Evolutionary conservation across 1,284 basidiomycete species (phyloP).

Genomic region (Baeospora myosura): DNA sequence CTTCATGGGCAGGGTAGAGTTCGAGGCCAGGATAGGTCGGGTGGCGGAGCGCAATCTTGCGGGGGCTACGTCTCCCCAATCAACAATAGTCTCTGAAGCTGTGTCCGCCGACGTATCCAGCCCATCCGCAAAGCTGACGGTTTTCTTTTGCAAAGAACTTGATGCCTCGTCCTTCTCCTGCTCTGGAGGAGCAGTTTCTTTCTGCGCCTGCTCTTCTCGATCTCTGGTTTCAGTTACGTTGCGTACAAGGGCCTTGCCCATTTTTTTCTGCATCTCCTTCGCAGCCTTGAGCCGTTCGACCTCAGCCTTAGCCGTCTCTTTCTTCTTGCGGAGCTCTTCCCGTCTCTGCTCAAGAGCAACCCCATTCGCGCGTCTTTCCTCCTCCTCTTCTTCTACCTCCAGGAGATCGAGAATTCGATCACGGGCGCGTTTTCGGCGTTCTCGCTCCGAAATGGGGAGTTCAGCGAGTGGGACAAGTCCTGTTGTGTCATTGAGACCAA

Average conservation of each 20-base stretch:
- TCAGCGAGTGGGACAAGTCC: slow-evolving; percentile 39
- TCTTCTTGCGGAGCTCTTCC: slow-evolving; percentile 42
- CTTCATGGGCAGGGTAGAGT: slow-evolving; percentile 48
- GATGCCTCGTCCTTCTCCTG: slow-evolving; percentile 20
- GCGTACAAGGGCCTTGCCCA: slow-evolving; percentile 61
- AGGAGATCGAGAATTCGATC: slow-evolving; percentile 60
- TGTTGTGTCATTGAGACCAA: slow-evolving; percentile 31
- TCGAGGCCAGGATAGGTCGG: slow-evolving; percentile 29
- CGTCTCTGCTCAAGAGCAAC: slow-evolving; percentile 34
- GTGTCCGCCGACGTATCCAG: slow-evolving; percentile 16
- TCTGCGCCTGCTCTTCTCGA: slow-evolving; percentile 27
- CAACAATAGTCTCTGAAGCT: slow-evolving; percentile 12
- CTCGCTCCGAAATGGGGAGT: slow-evolving; percentile 41
- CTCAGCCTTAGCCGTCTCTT: slow-evolving; percentile 44
- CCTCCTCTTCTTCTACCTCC: slow-evolving; percentile 58
- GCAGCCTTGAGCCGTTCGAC: slow-evolving; percentile 44
- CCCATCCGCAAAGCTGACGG: slow-evolving; percentile 54
- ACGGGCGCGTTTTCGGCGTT: slow-evolving; percentile 44
- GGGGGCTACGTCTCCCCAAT: slow-evolving; percentile 51
- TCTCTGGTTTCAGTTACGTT: slow-evolving; percentile 37
- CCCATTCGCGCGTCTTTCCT: slow-evolving; percentile 33
- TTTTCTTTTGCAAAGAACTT: slow-evolving; percentile 39
- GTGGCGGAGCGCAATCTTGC: slow-evolving; percentile 37
- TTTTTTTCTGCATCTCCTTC: slow-evolving; percentile 64
- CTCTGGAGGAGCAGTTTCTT: slow-evolving; percentile 15